phyloP scores from a whole-genome alignment of 768 basidiomycete species.

The Austroboletus festivus region DNA sequence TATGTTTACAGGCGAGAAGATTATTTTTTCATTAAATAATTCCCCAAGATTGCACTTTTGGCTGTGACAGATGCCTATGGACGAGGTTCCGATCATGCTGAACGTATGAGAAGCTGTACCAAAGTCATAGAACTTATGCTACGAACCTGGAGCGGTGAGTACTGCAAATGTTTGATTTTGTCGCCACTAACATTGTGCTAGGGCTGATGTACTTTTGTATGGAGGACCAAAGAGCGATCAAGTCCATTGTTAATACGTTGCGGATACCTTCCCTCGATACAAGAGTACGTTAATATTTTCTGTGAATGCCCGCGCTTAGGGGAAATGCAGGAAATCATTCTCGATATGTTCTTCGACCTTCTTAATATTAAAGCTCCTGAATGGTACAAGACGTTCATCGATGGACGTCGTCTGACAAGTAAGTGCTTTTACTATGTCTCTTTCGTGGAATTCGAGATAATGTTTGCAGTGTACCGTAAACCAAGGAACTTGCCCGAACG shows the following conservation, averaged over 20 bases:
- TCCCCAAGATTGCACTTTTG: constrained; percentile 70
- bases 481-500: constrained; percentile 37
- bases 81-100: constrained; percentile 72
- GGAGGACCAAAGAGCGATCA: constrained; percentile 82
- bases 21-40: background rate
- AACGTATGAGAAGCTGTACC: constrained; percentile 74
- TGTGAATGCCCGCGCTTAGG: constrained; percentile 9
- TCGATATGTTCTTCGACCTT: constrained; percentile 93
- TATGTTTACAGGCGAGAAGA: constrained; percentile 38
- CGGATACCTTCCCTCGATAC: constrained; percentile 86
- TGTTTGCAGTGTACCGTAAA: constrained; percentile 60
- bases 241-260: constrained; percentile 79
- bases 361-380: constrained; percentile 89
- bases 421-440: constrained; percentile 24
- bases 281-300: constrained; percentile 46
- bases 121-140: constrained; percentile 81
- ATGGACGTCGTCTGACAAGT: constrained; percentile 87
- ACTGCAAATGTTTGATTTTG: background rate
- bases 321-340: constrained; percentile 75
- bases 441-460: background rate
- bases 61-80: constrained; percentile 93
- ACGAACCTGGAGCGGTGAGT: constrained; percentile 89
- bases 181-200: constrained; percentile 26
- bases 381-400: constrained; percentile 92
- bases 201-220: constrained; percentile 94